These are phyloP conservation scores for Aspergillus fumigatiaffinis DNA, from an alignment of 2,329 filamentous ascomycete genomes.

Conservation along the genomic window DNA sequence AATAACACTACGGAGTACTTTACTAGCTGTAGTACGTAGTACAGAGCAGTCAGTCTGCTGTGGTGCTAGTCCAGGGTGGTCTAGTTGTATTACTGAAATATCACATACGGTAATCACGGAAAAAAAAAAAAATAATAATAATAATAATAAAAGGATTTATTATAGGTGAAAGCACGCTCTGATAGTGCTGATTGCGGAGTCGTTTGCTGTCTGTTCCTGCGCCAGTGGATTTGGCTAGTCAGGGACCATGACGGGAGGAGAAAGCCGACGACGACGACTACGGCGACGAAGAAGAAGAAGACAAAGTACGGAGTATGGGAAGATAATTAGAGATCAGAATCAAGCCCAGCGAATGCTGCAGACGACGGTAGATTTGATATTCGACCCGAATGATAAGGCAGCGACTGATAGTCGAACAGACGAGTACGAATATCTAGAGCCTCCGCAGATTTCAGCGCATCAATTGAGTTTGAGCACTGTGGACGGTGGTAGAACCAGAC, in stretches of 20 bases:
- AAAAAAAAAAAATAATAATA: too few relatives aligned
- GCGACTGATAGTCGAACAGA: too few relatives aligned
- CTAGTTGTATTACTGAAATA: neutral
- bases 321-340: too few relatives aligned
- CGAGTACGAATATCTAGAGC: too few relatives aligned
- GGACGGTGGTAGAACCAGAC: too few relatives aligned
- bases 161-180: neutral
- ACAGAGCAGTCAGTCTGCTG: conserved; percentile 2
- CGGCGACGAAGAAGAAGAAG: too few relatives aligned
- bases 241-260: conserved; percentile 4
- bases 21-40: neutral
- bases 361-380: too few relatives aligned
- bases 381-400: too few relatives aligned
- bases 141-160: neutral
- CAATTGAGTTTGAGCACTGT: too few relatives aligned
- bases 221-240: conserved; percentile 12
- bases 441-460: too few relatives aligned
- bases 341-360: too few relatives aligned
- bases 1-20: neutral
- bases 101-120: neutral
- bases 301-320: neutral
- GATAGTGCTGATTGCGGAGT: conserved; percentile 7
- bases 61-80: conserved; percentile 9
- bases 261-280: too few relatives aligned
- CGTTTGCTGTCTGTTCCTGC: conserved; percentile 17